phyloP scores from a whole-genome alignment of 2,329 filamentous ascomycete genomes.

The Nigrospora oryzae region DNA sequence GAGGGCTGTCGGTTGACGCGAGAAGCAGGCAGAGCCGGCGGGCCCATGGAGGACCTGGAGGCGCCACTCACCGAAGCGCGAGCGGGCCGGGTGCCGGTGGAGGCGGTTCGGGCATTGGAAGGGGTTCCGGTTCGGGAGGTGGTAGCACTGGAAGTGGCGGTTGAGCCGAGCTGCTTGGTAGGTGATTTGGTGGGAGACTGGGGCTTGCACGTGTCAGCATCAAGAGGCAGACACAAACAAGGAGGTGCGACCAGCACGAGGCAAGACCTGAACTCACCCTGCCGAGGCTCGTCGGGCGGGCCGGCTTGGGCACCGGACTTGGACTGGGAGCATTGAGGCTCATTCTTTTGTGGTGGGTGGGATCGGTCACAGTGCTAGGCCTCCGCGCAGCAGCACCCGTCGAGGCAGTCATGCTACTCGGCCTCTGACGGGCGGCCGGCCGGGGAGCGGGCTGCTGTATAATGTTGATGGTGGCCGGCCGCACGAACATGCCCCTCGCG shows the following conservation, averaged over 20 bases:
- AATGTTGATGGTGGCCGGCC: constrained; percentile 59
- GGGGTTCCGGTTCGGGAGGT: constrained; percentile 59
- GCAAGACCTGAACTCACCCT: constrained; percentile 34
- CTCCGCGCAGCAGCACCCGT: constrained; percentile 16
- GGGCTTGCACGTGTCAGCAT: not conserved
- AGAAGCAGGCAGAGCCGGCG: constrained; percentile 43
- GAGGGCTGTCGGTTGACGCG: constrained; percentile 35
- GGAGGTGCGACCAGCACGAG: not conserved
- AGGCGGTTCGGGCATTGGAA: constrained; percentile 40
- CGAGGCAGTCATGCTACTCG: constrained; percentile 1
- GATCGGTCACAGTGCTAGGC: constrained; percentile 45
- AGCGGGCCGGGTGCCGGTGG: constrained; percentile 34
- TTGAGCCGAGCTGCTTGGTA: constrained; percentile 58
- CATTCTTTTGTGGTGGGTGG: constrained; percentile 51
- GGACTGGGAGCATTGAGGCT: constrained; percentile 67
- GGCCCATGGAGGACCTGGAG: constrained; percentile 58
- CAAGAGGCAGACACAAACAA: no score
- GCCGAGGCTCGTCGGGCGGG: constrained; percentile 46
- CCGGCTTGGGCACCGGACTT: constrained; percentile 53
- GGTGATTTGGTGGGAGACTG: constrained; percentile 75
- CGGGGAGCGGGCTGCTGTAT: constrained; percentile 37
- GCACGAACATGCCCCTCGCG: constrained; percentile 77
- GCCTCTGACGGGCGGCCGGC: constrained; percentile 18
- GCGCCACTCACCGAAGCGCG: constrained; percentile 45
- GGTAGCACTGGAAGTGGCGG: constrained; percentile 43